These are phyloP conservation scores for Kurtzmaniella quercitrusa DNA, from an alignment of 1,139 yeast species.

Conservation along the genomic window DNA sequence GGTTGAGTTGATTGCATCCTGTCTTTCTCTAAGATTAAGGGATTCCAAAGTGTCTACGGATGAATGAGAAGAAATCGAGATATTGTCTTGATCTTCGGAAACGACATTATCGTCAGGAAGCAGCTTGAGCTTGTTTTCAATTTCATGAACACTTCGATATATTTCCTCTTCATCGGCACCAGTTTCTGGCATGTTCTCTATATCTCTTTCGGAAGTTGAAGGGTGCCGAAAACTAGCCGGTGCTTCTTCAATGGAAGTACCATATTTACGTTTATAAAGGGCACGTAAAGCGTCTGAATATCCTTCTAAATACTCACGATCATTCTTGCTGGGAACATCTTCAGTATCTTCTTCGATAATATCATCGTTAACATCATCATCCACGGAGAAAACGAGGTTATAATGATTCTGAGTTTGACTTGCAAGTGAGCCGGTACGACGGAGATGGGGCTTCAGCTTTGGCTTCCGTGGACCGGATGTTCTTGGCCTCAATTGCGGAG, in stretches of 20 bases:
- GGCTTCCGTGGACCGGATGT: slow-evolving; percentile 15
- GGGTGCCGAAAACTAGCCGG: background rate
- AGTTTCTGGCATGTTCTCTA: slow-evolving; percentile 4
- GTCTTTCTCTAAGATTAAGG: slow-evolving; percentile 87
- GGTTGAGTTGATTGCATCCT: slow-evolving; percentile 91
- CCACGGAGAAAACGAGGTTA: slow-evolving; percentile 60
- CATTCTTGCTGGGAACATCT: slow-evolving; percentile 23
- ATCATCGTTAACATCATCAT: slow-evolving; percentile 55
- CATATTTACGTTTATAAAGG: slow-evolving; percentile 21
- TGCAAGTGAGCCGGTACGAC: slow-evolving; percentile 16
- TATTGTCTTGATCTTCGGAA: slow-evolving; percentile 24
- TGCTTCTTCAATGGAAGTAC: slow-evolving; percentile 1
- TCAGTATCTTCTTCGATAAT: slow-evolving; percentile 44
- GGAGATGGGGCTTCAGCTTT: slow-evolving; percentile 23
- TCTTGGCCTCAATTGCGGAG: slow-evolving; percentile 10
- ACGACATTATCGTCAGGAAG: slow-evolving; percentile 11
- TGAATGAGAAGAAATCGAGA: slow-evolving; percentile 29
- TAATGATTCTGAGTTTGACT: slow-evolving; percentile 17
- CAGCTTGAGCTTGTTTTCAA: slow-evolving; percentile 11
- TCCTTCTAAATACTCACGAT: slow-evolving; percentile 67
- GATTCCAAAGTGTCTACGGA: slow-evolving; percentile 68
- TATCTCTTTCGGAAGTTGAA: background rate
- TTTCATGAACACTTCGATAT: slow-evolving; percentile 15
- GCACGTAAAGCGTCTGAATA: slow-evolving; percentile 64
- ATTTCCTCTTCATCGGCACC: slow-evolving; percentile 17